These are phyloP conservation scores for Caloboletus firmus DNA, from an alignment of 1,284 basidiomycete genomes.

Conservation along the genomic window DNA sequence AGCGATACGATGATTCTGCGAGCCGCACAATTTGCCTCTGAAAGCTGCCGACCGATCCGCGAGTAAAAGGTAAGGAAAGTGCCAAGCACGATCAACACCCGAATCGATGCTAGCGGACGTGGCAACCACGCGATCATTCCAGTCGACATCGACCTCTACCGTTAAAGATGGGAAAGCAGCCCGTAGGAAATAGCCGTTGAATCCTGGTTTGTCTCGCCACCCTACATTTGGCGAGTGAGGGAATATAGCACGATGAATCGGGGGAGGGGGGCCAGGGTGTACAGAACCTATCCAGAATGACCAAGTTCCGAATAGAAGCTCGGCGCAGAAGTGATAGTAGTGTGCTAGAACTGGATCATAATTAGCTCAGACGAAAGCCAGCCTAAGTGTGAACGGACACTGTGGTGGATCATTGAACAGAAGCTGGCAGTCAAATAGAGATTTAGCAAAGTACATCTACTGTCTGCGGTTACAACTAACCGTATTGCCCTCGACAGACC, in stretches of 20 bases:
- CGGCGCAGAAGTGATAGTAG: constrained; percentile 82
- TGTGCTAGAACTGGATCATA: constrained; percentile 60
- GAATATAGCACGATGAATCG: constrained; percentile 69
- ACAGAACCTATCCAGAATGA: constrained; percentile 64
- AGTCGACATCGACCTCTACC: constrained; percentile 68
- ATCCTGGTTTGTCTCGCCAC: constrained; percentile 75
- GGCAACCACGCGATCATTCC: constrained; percentile 57
- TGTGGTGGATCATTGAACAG: constrained; percentile 68
- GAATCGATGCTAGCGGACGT: constrained; percentile 31
- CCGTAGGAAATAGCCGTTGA: constrained; percentile 73
- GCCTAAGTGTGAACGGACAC: constrained; percentile 35
- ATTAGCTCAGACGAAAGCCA: constrained; percentile 2
- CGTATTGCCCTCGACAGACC: constrained; percentile 69
- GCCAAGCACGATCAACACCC: constrained; percentile 40
- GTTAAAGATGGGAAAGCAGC: constrained; percentile 74
- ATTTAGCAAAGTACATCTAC: not conserved
- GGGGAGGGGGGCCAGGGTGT: constrained; percentile 42
- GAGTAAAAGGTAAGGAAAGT: constrained; percentile 63
- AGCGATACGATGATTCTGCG: constrained; percentile 66
- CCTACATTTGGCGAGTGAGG: constrained; percentile 52
- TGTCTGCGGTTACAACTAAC: constrained; percentile 37
- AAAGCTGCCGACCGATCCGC: constrained; percentile 75
- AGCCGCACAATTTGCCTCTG: constrained; percentile 61
- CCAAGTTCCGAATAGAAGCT: constrained; percentile 72
- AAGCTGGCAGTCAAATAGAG: constrained; percentile 36